Conservation (phyloP, 2,329 filamentous ascomycete genomes). For the Beauveria bassiana region DNA sequence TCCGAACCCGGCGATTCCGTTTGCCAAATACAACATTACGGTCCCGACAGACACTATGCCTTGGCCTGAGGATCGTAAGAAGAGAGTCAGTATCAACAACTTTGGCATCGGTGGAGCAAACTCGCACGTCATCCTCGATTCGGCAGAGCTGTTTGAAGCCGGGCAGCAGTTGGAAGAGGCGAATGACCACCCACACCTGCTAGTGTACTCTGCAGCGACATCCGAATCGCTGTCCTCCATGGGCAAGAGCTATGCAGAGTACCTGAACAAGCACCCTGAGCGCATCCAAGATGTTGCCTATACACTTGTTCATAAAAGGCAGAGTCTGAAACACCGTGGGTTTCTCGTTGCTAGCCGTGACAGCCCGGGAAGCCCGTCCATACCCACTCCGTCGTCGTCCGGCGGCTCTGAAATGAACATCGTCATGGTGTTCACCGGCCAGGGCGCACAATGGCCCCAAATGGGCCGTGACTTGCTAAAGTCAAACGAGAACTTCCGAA, state of each 20-base stretch:
- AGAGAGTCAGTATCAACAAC: slow-evolving; percentile 16
- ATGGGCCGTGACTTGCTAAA: slow-evolving; percentile 26
- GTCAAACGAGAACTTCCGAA: slow-evolving; percentile 14
- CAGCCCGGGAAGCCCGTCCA: background rate
- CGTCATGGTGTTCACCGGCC: slow-evolving; percentile 25
- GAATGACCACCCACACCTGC: background rate
- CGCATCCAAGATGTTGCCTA: background rate
- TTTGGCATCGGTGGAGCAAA: slow-evolving; percentile 17
- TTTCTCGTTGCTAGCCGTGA: background rate
- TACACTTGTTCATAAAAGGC: background rate
- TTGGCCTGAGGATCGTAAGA: background rate
- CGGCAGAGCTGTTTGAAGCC: slow-evolving; percentile 3
- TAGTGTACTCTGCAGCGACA: background rate
- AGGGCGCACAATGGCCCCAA: slow-evolving; percentile 26
- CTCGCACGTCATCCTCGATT: slow-evolving; percentile 15
- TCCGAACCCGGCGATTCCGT: slow-evolving; percentile 15
- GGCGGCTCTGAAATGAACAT: background rate
- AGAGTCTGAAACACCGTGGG: background rate
- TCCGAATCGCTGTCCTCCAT: background rate
- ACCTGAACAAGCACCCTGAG: background rate
- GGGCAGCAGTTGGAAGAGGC: background rate
- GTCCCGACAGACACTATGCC: background rate
- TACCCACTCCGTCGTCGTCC: background rate
- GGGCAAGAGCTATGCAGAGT: background rate
- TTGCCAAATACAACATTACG: background rate